phyloP scores from a whole-genome alignment of 225 moss, liverwort and hornwort species.

The Physcomitrellopsis africana region DNA sequence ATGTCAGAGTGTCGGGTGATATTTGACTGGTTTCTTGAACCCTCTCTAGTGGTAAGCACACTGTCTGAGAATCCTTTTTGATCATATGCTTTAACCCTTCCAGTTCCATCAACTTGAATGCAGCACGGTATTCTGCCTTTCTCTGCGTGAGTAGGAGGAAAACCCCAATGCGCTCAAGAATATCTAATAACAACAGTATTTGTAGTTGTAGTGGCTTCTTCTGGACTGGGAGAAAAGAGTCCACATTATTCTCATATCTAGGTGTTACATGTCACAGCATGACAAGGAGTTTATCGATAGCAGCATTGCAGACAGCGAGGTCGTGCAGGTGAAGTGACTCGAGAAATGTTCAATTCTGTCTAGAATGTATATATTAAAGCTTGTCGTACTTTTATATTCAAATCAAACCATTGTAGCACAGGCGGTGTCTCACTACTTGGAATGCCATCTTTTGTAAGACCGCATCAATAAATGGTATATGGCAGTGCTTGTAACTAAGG shows the following conservation, averaged over 20 bases:
- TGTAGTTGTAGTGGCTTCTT: not conserved
- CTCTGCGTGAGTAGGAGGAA: slow-evolving; percentile 16
- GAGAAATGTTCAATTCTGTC: not conserved
- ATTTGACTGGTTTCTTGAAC: slow-evolving; percentile 85
- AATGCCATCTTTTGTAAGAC: not conserved
- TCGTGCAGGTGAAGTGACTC: slow-evolving; percentile 63
- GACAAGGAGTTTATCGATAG: slow-evolving; percentile 69
- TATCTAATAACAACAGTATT: not conserved
- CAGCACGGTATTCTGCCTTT: not conserved
- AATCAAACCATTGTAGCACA: not conserved
- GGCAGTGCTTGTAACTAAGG: not conserved
- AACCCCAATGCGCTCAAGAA: not conserved
- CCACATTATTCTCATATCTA: slow-evolving; percentile 12
- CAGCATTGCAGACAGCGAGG: slow-evolving; percentile 59
- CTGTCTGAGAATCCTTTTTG: too few species aligned
- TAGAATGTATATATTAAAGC: not conserved
- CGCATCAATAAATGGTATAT: not conserved
- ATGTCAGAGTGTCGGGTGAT: slow-evolving; percentile 70
- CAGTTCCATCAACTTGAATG: slow-evolving; percentile 6
- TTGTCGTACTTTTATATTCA: not conserved
- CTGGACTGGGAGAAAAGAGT: not conserved
- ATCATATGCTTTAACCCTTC: not conserved
- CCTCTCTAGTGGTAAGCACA: slow-evolving; percentile 52
- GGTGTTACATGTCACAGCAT: slow-evolving; percentile 35
- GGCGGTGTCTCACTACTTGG: not conserved